Percentiles rank a stretch among this genome's conserved stretches.
phyloP scores from a whole-genome alignment of 768 basidiomycete species.

The Asterophora lycoperdoides region DNA sequence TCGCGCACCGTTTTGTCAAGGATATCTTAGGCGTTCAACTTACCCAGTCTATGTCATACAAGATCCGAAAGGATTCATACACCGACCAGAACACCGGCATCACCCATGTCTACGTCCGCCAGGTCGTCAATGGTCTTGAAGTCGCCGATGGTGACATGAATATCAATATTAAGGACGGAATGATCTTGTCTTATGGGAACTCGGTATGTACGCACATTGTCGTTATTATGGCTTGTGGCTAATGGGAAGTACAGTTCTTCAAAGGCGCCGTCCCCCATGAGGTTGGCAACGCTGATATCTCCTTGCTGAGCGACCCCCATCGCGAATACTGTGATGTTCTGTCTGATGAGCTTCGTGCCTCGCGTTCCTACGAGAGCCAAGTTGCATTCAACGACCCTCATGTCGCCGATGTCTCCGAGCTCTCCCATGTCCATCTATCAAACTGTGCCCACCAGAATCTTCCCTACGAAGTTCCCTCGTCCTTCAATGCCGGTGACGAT shows the following conservation, averaged over 20 bases:
- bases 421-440: slow-evolving; percentile 46
- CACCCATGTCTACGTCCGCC: slow-evolving; percentile 84
- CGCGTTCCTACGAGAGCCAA: slow-evolving; percentile 27
- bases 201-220: slow-evolving; percentile 48
- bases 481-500: slow-evolving; percentile 10
- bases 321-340: slow-evolving; percentile 49
- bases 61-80: slow-evolving; percentile 79
- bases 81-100: slow-evolving; percentile 83
- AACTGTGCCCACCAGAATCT: slow-evolving; percentile 54
- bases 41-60: slow-evolving; percentile 39
- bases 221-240: too few relatives aligned
- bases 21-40: slow-evolving; percentile 41
- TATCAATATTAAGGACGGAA: slow-evolving; percentile 82
- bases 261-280: slow-evolving; percentile 49
- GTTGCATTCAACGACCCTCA: slow-evolving; percentile 28
- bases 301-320: slow-evolving; percentile 34
- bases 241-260: slow-evolving; percentile 55
- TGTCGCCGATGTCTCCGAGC: slow-evolving; percentile 21
- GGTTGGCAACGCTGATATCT: slow-evolving; percentile 26
- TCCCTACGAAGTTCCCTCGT: slow-evolving; percentile 31
- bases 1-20: slow-evolving; percentile 61
- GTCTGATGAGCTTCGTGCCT: slow-evolving; percentile 29
- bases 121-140: slow-evolving; percentile 81
- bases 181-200: slow-evolving; percentile 81
- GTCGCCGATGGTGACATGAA: slow-evolving; percentile 92